Percentiles rank a stretch among this genome's conserved stretches.
phyloP scores from a whole-genome alignment of 305 asterid species.

The Solanum aculeatissimum region DNA sequence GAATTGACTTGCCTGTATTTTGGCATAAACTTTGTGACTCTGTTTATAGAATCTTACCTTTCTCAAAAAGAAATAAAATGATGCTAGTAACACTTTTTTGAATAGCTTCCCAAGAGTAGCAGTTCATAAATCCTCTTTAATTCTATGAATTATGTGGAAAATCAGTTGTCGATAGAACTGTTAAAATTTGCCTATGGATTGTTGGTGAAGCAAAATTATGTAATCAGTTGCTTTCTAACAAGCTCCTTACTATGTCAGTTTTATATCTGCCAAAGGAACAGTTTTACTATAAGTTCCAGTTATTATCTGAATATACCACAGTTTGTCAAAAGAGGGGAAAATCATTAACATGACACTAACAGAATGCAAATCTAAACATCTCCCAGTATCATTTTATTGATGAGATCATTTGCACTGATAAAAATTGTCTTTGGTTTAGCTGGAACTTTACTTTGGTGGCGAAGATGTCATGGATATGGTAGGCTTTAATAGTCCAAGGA shows the following conservation, averaged over 20 bases:
- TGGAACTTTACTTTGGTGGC: constrained; percentile 67
- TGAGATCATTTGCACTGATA: neutral
- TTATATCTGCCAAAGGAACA: neutral
- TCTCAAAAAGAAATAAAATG: neutral
- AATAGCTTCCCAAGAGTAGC: neutral
- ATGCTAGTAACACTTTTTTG: neutral
- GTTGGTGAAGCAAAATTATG: neutral
- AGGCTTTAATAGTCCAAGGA: constrained; percentile 51
- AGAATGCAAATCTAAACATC: neutral
- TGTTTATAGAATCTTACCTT: neutral
- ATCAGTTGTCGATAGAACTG: neutral
- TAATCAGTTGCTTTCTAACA: neutral
- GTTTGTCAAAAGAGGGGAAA: neutral
- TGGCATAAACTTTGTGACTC: neutral
- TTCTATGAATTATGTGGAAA: neutral
- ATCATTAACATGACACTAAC: neutral
- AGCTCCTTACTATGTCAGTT: neutral
- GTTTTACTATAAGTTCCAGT: neutral
- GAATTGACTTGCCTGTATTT: neutral
- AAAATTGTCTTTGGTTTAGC: constrained; percentile 33
- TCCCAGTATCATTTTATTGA: neutral
- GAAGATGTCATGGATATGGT: constrained; percentile 18
- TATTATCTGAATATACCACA: neutral
- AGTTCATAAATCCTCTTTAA: neutral
- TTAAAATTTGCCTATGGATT: neutral